Conservation (phyloP, 768 basidiomycete species). For the Boletus barrowsii region DNA sequence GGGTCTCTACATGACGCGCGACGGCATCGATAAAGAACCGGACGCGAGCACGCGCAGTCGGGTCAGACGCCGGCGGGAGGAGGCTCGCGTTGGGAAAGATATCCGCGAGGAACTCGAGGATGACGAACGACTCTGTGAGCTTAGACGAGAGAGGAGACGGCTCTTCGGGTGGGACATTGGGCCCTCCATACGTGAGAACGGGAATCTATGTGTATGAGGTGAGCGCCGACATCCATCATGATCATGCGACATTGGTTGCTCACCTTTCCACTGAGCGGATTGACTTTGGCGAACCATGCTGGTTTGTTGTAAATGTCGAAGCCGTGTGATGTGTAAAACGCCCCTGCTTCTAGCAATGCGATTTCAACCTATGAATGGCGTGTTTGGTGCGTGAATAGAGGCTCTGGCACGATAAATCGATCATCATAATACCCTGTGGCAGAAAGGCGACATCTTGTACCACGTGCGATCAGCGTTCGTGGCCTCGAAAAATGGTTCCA, state of each 20-base stretch:
- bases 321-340: conserved; percentile 47
- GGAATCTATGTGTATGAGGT: conserved; percentile 41
- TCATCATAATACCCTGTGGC: conserved; percentile 45
- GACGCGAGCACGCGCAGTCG: conserved; percentile 51
- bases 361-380: conserved; percentile 44
- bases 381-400: too few species aligned
- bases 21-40: conserved; percentile 58
- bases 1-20: conserved; percentile 39
- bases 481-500: neutral
- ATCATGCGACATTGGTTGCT: neutral
- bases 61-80: conserved; percentile 45
- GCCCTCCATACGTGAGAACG: conserved; percentile 59
- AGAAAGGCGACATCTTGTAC: conserved; percentile 52
- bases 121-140: conserved; percentile 59
- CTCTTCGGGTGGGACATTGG: conserved; percentile 45
- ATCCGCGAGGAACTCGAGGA: conserved; percentile 66
- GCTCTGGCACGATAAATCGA: neutral
- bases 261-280: conserved; percentile 59
- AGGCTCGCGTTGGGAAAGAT: conserved; percentile 45
- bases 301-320: conserved; percentile 64
- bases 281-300: conserved; percentile 62
- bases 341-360: conserved; percentile 53
- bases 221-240: too few species aligned
- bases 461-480: neutral
- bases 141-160: conserved; percentile 60